A percentile compares a stretch with the other conserved stretches of the same genome.
These are phyloP conservation scores for Straminergon stramineum DNA, from an alignment of 225 moss, liverwort and hornwort genomes.

Conservation along the genomic window DNA sequence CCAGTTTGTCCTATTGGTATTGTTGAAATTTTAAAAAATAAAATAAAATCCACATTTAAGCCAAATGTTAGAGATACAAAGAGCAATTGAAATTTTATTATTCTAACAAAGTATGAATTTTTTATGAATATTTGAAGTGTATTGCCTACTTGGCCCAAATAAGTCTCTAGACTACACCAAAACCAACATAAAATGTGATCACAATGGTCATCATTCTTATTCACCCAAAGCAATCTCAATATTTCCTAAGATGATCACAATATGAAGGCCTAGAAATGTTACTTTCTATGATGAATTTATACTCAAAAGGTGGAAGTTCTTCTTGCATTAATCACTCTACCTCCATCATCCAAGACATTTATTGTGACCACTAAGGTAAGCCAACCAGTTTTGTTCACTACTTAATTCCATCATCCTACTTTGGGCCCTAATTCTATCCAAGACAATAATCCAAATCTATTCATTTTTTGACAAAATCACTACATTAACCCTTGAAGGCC, in stretches of 20 bases:
- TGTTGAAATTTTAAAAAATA: background rate
- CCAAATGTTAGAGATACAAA: fast-evolving
- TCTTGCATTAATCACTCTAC: background rate
- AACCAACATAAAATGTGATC: background rate
- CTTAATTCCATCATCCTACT: no score
- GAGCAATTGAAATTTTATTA: background rate
- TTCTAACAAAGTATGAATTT: background rate
- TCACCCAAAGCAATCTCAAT: background rate
- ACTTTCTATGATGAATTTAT: background rate
- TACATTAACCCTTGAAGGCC: no score
- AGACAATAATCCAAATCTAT: no score
- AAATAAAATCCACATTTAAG: background rate
- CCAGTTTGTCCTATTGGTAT: background rate
- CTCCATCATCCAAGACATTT: background rate
- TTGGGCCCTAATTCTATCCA: no score
- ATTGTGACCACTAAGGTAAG: no score
- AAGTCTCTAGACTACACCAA: background rate
- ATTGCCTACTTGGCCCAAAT: fast-evolving
- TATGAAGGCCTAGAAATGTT: fast-evolving
- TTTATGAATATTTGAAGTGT: background rate
- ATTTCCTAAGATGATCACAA: no score
- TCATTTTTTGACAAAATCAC: no score
- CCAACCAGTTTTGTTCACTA: no score
- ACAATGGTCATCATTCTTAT: background rate
- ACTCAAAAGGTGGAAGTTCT: background rate